Evolutionary conservation across 164 flowering plant genomes (phyloP).

Genomic region (Macadamia tetraphylla): DNA sequence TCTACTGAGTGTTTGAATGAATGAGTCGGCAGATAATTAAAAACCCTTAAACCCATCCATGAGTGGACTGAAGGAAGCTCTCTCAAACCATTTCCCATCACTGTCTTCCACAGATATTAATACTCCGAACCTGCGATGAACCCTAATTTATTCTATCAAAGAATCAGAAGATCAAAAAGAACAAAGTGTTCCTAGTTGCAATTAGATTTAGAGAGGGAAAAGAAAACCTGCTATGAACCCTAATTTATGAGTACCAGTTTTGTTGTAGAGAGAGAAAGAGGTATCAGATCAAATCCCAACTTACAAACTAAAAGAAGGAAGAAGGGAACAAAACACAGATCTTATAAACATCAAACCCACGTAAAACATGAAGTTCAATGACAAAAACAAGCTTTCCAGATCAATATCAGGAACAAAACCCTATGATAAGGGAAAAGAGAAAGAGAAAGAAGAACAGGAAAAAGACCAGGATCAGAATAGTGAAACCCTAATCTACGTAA

Average conservation of each 20-base stretch:
- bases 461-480: not conserved
- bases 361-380: not conserved
- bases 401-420: too few species aligned
- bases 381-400: not conserved
- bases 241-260: not conserved
- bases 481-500: constrained; percentile 6
- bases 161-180: too few species aligned
- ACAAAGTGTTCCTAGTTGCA: too few species aligned
- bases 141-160: too few species aligned
- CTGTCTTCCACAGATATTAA: too few species aligned
- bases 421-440: not conserved
- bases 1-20: constrained; percentile 72
- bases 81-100: constrained; percentile 29
- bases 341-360: constrained; percentile 1
- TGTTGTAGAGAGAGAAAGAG: not conserved
- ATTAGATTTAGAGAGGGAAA: not conserved
- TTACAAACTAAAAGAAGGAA: not conserved
- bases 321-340: not conserved
- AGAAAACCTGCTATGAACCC: not conserved
- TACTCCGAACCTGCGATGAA: too few species aligned
- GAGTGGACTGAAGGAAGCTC: constrained; percentile 92
- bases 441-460: not conserved
- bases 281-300: not conserved
- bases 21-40: constrained; percentile 95
- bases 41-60: constrained; percentile 50